Evolutionary conservation across 495 filamentous ascomycete genomes (phyloP).

Genomic region (Opeltia flavorubescens): DNA sequence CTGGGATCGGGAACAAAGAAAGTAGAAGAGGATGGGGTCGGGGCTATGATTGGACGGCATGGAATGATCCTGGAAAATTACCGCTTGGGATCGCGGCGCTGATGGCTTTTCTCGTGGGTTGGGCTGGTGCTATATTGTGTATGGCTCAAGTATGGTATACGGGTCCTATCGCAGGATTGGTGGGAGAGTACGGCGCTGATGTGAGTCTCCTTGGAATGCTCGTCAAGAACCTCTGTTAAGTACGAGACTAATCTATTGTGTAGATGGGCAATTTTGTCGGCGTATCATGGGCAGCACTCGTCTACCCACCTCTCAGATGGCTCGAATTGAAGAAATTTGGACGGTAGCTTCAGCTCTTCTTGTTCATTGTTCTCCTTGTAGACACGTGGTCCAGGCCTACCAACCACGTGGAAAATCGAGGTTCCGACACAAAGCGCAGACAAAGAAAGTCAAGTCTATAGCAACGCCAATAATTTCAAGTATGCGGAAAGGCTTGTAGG

Average conservation of each 20-base stretch:
- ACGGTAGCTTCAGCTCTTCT: conserved; percentile 4
- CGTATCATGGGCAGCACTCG: conserved; percentile 27
- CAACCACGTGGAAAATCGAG: neutral
- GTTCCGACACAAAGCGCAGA: neutral
- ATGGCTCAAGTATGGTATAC: conserved; percentile 63
- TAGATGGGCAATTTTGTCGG: conserved; percentile 35
- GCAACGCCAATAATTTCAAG: neutral
- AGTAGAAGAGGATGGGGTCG: conserved; percentile 13
- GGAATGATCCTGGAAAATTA: conserved; percentile 43
- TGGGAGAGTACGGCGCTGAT: conserved; percentile 46
- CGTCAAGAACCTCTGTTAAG: no score
- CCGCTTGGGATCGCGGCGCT: conserved; percentile 51
- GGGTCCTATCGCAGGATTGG: conserved; percentile 42
- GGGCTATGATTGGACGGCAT: conserved; percentile 45
- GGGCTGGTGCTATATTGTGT: conserved; percentile 53
- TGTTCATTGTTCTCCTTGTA: neutral
- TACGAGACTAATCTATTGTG: neutral
- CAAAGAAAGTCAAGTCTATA: neutral
- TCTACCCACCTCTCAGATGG: conserved; percentile 33
- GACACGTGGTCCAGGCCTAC: neutral
- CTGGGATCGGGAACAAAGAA: neutral
- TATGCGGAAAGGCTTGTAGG: no score
- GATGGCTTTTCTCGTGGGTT: conserved; percentile 50
- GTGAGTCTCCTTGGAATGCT: no score
- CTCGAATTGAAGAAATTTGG: conserved; percentile 31